Evolutionary conservation across 2,329 filamentous ascomycete genomes (phyloP).

Genomic region (Coniella lustricola): DNA sequence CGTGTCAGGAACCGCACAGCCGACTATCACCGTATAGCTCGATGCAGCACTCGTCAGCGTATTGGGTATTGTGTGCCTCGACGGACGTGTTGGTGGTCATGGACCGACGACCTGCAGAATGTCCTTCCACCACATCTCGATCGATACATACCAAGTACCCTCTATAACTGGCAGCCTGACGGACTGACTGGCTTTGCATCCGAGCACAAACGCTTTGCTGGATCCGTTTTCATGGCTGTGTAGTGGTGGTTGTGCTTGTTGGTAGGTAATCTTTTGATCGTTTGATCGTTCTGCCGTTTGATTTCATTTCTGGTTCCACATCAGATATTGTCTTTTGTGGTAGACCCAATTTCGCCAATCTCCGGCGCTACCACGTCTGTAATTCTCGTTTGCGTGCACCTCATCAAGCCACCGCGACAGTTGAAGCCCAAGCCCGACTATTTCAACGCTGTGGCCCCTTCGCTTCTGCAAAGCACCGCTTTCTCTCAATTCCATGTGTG

Average conservation of each 20-base stretch:
- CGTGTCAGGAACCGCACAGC: no score
- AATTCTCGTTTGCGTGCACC: no score
- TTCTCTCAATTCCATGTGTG: neutral
- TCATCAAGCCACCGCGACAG: slow-evolving; percentile 6
- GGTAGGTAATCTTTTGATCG: no score
- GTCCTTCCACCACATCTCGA: neutral
- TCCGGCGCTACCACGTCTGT: slow-evolving; percentile 11
- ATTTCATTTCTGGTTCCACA: neutral
- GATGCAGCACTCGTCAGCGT: slow-evolving; percentile 1
- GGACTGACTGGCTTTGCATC: no score
- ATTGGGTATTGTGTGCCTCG: slow-evolving; percentile 2
- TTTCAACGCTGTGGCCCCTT: slow-evolving; percentile 10
- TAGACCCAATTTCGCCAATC: slow-evolving; percentile 15
- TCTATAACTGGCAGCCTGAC: no score
- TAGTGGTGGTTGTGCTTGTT: no score
- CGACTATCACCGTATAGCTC: neutral
- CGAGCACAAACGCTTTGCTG: no score
- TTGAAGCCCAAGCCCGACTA: slow-evolving; percentile 1
- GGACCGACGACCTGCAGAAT: neutral
- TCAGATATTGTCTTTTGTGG: slow-evolving; percentile 8
- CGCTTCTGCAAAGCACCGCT: slow-evolving; percentile 7
- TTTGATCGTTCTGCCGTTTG: no score
- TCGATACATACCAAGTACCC: no score
- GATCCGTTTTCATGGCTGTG: no score
- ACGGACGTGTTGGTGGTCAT: slow-evolving; percentile 1